A percentile compares a stretch with the other conserved stretches of the same genome.
These are phyloP conservation scores for Trametes cingulata DNA, from an alignment of 768 basidiomycete species.

Conservation along the genomic window DNA sequence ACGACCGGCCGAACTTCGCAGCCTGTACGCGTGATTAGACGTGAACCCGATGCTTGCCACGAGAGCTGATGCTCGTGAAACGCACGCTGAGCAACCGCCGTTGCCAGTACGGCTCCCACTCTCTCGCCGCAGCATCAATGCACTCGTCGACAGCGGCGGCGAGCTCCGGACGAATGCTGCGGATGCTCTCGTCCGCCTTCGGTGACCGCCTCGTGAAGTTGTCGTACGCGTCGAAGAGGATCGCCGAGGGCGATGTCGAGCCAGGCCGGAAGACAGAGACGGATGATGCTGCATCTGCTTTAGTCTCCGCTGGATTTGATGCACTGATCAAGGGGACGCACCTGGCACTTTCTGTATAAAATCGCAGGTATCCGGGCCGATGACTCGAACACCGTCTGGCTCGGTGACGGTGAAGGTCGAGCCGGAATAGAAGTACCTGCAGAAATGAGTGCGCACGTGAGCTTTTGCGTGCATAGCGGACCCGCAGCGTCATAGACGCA, in stretches of 20 bases:
- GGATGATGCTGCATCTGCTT: conserved; percentile 57
- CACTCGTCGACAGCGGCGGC: conserved; percentile 87
- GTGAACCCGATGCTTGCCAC: neutral
- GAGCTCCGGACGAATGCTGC: conserved; percentile 84
- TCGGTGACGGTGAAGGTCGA: conserved; percentile 81
- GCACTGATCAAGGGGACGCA: conserved; percentile 35
- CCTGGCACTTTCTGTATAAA: conserved; percentile 93
- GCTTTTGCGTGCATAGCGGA: neutral
- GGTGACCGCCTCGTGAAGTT: conserved; percentile 82
- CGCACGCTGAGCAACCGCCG: conserved; percentile 78
- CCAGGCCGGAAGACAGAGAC: conserved; percentile 89
- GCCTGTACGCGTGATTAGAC: conserved; percentile 55
- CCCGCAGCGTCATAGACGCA: conserved; percentile 40
- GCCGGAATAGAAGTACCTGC: conserved; percentile 79
- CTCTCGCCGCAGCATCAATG: conserved; percentile 89
- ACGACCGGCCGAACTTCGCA: conserved; percentile 95
- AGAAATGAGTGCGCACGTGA: conserved; percentile 11
- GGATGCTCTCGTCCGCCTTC: conserved; percentile 91
- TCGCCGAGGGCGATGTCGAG: conserved; percentile 88
- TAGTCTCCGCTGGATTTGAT: neutral
- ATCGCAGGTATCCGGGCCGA: conserved; percentile 79
- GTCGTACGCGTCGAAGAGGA: conserved; percentile 90
- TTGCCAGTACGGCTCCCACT: conserved; percentile 92
- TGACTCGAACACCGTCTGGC: conserved; percentile 84
- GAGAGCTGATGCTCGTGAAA: neutral